Percentiles rank a stretch among this genome's conserved stretches.
These are phyloP conservation scores for Rhodotorula sp. DNA, from an alignment of 1,284 basidiomycete species.

Conservation along the genomic window DNA sequence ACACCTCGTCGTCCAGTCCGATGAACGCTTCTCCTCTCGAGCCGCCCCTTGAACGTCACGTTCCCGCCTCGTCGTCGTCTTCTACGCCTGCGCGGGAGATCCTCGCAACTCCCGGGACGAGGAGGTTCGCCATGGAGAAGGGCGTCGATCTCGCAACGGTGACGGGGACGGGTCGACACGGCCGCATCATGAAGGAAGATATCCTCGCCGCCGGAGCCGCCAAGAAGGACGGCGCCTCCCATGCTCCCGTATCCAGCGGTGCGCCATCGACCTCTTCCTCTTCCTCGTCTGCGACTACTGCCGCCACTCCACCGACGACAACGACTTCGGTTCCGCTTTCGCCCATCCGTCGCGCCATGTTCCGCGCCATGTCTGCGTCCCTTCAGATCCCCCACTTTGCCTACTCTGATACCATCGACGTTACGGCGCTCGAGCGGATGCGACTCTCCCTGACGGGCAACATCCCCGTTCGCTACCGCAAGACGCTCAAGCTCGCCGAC, in stretches of 20 bases:
- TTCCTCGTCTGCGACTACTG: not conserved
- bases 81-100: constrained; percentile 44
- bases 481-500: constrained; percentile 19
- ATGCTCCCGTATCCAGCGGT: not conserved
- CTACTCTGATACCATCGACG: constrained; percentile 76
- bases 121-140: constrained; percentile 69
- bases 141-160: constrained; percentile 60
- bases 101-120: constrained; percentile 73
- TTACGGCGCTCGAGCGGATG: constrained; percentile 72
- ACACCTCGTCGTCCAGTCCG: not conserved
- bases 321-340: constrained; percentile 39
- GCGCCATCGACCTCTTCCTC: not conserved
- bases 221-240: too few species aligned
- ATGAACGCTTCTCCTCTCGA: not conserved
- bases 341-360: constrained; percentile 49
- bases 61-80: not conserved
- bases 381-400: constrained; percentile 70
- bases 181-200: constrained; percentile 73
- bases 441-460: constrained; percentile 67
- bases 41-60: not conserved
- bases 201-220: constrained; percentile 49
- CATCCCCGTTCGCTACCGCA: constrained; percentile 65
- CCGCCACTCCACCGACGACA: not conserved
- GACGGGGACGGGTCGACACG: constrained; percentile 69
- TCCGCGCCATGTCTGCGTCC: constrained; percentile 47